Base-by-base conservation (phyloP, 1,284 basidiomycete species). In the Omphalotus olearius region DNA sequence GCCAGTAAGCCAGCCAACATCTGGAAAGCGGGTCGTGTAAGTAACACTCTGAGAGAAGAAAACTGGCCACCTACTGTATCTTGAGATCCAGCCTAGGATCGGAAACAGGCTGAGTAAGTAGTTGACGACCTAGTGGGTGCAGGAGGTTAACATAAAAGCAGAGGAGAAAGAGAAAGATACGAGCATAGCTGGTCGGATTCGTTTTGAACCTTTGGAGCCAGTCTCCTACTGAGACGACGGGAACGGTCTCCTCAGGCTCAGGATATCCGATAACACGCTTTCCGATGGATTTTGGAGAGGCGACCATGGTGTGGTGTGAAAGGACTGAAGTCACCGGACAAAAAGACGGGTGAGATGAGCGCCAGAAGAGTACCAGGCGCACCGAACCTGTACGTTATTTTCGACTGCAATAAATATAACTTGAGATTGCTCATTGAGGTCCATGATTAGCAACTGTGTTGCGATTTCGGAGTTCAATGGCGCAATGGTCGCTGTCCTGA, bases 71-170 rank as follows among this genome's bases (percentile, higher is more conserved):
- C 59, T 50, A 87, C 87, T 95, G 71, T 96, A 96, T 60, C 91
- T 78, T 7, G 82, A 78, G 37, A 90, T 83, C 93, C 93, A 96
- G 45, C 79, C 71, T 1, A 90, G 33, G 64, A 95, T 90, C 1
- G 93, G 93, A 69, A 96, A 95, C 10, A 95, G 72, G 55, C 80
- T 78, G 48, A 66, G 61, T 26, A 91, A 35, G 62, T 94, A 96
- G 49, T 72, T 59, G 36, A 75, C 63, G 38, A 76, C 64, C 87
- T 91, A 55, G 41, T 52, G 41, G 33, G 10, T 3, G 20, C 42
- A 28, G 35, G 49, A 23, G 2, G 23, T 23, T 23, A 5, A 49
- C 1, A 16, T 6, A 42, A 26, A 40, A 46, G 50, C 51, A 51
- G 56, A 52, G 36, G 36, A 44, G 41, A 36, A 40, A 50, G 18